Evolutionary conservation across 73 alveolate genomes (phyloP).

Genomic region (Paramecium pentaurelia): DNA sequence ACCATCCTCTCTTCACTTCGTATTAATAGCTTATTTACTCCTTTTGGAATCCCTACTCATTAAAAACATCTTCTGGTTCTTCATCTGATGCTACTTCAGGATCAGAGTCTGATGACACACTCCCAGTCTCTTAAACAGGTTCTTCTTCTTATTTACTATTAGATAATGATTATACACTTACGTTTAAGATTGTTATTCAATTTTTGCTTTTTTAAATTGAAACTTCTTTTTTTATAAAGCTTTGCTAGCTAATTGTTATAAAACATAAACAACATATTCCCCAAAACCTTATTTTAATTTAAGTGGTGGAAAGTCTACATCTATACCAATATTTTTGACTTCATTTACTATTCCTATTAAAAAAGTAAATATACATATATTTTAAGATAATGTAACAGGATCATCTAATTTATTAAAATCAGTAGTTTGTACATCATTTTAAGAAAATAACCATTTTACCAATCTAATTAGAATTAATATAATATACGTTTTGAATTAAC

Average conservation of each 20-base stretch:
- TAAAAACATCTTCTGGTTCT: constrained; percentile 32
- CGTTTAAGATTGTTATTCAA: constrained; percentile 39
- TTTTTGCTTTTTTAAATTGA: constrained; percentile 28
- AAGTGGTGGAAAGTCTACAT: constrained; percentile 45
- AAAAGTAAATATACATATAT: background rate
- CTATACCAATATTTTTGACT: constrained; percentile 55
- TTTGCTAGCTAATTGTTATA: constrained; percentile 30
- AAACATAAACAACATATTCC: constrained; percentile 42
- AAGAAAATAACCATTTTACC: constrained; percentile 42
- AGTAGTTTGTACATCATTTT: constrained; percentile 20
- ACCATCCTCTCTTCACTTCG: constrained; percentile 47
- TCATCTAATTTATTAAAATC: constrained; percentile 49
- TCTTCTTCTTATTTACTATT: background rate
- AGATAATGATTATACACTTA: background rate
- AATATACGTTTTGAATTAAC: constrained; percentile 24
- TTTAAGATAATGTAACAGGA: background rate
- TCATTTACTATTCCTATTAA: constrained; percentile 3
- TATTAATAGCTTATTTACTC: background rate
- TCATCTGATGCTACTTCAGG: constrained; percentile 58
- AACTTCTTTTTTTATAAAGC: constrained; percentile 38
- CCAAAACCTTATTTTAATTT: constrained; percentile 55
- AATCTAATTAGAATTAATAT: background rate
- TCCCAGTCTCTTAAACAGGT: constrained; percentile 43
- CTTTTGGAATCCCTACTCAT: background rate
- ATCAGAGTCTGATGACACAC: constrained; percentile 42